Percentiles rank a stretch among this genome's conserved stretches.
phyloP scores from a whole-genome alignment of 2,329 filamentous ascomycete species.

The Penicillium sp. region DNA sequence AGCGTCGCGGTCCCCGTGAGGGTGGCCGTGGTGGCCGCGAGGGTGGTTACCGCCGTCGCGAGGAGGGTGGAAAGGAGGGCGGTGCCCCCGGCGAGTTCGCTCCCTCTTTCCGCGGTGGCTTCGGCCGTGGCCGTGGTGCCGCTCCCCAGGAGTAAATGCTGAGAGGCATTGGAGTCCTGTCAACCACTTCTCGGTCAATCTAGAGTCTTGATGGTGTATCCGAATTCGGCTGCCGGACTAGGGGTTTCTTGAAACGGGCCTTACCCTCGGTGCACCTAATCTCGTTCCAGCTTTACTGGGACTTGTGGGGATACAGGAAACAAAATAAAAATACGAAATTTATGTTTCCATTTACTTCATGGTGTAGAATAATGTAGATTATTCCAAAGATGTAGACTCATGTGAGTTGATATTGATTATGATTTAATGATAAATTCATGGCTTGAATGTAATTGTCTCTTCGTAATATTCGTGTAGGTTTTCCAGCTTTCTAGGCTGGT shows the following conservation, averaged over 20 bases:
- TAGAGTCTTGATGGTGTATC: constrained; percentile 28
- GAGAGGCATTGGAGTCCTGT: constrained; percentile 30
- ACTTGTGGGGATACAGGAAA: constrained; percentile 25
- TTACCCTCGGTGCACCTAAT: constrained; percentile 21
- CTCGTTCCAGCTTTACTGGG: constrained; percentile 17
- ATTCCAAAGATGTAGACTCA: constrained; percentile 27
- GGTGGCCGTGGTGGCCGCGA: constrained; percentile 52
- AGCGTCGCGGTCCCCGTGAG: constrained; percentile 71
- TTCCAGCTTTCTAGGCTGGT: background rate
- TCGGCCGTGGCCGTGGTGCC: constrained; percentile 81
- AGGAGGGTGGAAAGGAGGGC: constrained; percentile 81
- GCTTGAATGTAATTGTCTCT: background rate
- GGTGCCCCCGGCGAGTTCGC: constrained; percentile 88
- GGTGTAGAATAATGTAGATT: constrained; percentile 35
- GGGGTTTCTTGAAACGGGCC: constrained; percentile 25
- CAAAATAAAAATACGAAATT: constrained; percentile 27
- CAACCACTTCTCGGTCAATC: constrained; percentile 33
- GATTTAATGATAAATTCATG: background rate
- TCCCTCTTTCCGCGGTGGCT: constrained; percentile 88
- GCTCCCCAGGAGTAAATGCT: constrained; percentile 61
- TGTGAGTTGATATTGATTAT: constrained; percentile 8
- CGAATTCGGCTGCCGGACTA: constrained; percentile 30
- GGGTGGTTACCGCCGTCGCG: constrained; percentile 88
- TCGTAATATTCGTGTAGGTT: background rate
- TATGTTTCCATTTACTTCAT: constrained; percentile 24